Base-by-base conservation (phyloP, 2,329 filamentous ascomycete species). In the Colletotrichum sansevieriae region DNA sequence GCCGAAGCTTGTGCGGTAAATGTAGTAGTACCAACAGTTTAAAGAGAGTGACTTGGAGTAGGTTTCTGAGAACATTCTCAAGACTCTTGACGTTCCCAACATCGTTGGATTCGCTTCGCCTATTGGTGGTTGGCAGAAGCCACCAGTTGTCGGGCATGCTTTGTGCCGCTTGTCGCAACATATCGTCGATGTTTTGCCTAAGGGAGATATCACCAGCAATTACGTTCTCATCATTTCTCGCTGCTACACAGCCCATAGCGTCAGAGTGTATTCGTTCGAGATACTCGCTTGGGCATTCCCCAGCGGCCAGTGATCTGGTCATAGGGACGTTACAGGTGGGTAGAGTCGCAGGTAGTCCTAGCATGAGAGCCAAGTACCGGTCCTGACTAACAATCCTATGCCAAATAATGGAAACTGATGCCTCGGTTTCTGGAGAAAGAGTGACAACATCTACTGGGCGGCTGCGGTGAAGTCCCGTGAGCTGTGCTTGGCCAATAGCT, bases 401-500 rank as follows among this genome's bases (percentile, higher is more conserved):
- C 79, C 81, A 83, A 49, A 82, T 44, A 15, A 70, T 59, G 10
- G 72, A 46, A 9, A 70, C 61, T 15, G 58, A 54, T 2, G 37
- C 52, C 12, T 74, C 29, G 5, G 13, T 37, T 15, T 15, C 29
- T n/a, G 59, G 9, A 62, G 63, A 33, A 33, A 64, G 39, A 0
- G 49, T 41, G 6, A 49, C 6, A 3, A 51, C 15, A 10, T 15
- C 22, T 12, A n/a, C 33, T 3, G 37, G 41, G 20, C 35, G 39
- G 7, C 55, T 56, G 4, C 75, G 77, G 65, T 84, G 76, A 3
- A 85, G 62, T 0, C 78, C 79, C 75, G 84, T 77, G 37, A 82
- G 64, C 70, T 84, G 82, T 0, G 81, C 83, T 2, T 80, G 65
- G 0, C 66, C 71, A 71, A 83, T 76, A 0, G 82, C 82, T 52